phyloP scores from a whole-genome alignment of 1,284 basidiomycete genomes.

The Fistulinella staudtii region DNA sequence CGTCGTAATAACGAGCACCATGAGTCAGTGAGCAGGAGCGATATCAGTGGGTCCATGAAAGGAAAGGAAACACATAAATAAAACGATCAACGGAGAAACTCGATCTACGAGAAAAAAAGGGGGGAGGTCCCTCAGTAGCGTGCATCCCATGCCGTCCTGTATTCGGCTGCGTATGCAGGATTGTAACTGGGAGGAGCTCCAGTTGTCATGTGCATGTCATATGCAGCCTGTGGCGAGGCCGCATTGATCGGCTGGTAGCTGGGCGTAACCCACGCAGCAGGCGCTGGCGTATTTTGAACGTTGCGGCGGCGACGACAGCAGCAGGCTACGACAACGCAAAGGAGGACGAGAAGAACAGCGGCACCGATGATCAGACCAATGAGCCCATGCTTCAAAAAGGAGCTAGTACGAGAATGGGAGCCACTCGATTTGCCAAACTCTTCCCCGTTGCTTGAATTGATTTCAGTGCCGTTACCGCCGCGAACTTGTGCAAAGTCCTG shows the following conservation, averaged over 20 bases:
- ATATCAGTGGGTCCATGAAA: too few relatives aligned
- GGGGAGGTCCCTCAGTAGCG: constrained; percentile 9
- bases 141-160: constrained; percentile 28
- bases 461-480: background rate
- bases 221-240: constrained; percentile 29
- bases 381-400: constrained; percentile 1
- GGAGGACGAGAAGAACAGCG: constrained; percentile 11
- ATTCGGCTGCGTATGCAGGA: constrained; percentile 6
- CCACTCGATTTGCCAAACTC: too few relatives aligned
- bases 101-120: background rate
- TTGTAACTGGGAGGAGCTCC: constrained; percentile 10
- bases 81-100: background rate
- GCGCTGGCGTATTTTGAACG: background rate
- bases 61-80: too few relatives aligned
- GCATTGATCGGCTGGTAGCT: constrained; percentile 22
- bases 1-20: too few relatives aligned
- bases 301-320: constrained; percentile 12
- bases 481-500: constrained; percentile 22
- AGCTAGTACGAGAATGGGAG: background rate
- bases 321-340: constrained; percentile 13
- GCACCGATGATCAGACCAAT: constrained; percentile 17
- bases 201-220: constrained; percentile 26
- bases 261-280: constrained; percentile 6
- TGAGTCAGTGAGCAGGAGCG: too few relatives aligned
- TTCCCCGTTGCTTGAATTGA: background rate